These are phyloP conservation scores for Leishmania major DNA, from an alignment of 208 protist species.

Conservation along the genomic window DNA sequence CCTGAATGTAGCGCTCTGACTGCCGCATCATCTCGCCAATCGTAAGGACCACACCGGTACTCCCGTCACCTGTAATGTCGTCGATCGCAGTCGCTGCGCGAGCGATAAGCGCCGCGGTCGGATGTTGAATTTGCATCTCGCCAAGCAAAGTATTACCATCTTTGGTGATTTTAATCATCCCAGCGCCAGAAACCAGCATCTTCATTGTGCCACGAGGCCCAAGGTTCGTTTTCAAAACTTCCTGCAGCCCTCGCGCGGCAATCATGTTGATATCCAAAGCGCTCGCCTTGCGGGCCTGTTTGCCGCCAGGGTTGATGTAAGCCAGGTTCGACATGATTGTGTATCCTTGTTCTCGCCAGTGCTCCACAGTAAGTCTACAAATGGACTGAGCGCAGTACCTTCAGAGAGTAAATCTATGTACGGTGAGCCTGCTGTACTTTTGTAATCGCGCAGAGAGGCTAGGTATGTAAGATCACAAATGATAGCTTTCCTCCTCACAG, in stretches of 20 bases:
- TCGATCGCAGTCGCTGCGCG: slow-evolving; percentile 99
- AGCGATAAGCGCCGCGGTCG: slow-evolving; percentile 99
- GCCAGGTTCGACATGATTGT: slow-evolving; percentile 66
- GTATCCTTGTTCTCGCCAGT: slow-evolving; percentile 16
- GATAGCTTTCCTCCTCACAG: neutral
- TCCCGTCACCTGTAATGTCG: slow-evolving; percentile 99
- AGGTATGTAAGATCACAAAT: neutral
- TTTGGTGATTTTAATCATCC: slow-evolving; percentile 99
- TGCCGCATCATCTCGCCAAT: slow-evolving; percentile 99
- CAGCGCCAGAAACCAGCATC: slow-evolving; percentile 99
- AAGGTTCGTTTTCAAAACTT: slow-evolving; percentile 99
- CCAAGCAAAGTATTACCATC: slow-evolving; percentile 99
- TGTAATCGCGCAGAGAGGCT: neutral
- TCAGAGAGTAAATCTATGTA: neutral
- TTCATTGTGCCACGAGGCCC: slow-evolving; percentile 99
- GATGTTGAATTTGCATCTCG: slow-evolving; percentile 99
- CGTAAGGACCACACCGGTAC: slow-evolving; percentile 98
- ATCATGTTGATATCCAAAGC: slow-evolving; percentile 98
- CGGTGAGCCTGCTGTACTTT: neutral
- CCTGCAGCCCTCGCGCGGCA: slow-evolving; percentile 97
- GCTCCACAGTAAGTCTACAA: neutral
- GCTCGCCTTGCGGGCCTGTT: slow-evolving; percentile 76
- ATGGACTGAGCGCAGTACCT: no score
- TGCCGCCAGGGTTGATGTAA: slow-evolving; percentile 92
- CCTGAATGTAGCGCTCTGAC: slow-evolving; percentile 96